These are phyloP conservation scores for Fistulinella prunicolor DNA, from an alignment of 768 basidiomycete genomes.

Conservation along the genomic window DNA sequence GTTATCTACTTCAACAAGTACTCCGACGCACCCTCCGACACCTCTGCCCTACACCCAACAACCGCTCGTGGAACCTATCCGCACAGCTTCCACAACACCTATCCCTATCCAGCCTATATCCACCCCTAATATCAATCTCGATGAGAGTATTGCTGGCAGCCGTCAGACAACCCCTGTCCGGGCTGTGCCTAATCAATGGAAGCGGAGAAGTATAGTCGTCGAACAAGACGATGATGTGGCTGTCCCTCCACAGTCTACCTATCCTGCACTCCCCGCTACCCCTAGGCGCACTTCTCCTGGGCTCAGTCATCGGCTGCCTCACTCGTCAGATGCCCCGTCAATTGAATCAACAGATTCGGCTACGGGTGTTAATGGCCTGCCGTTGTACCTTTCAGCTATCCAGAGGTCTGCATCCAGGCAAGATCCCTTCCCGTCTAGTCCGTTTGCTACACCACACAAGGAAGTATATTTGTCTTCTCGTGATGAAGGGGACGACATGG, in stretches of 20 bases:
- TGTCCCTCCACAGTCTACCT: conserved; percentile 35
- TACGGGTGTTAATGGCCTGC: conserved; percentile 43
- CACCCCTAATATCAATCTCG: conserved; percentile 26
- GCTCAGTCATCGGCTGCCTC: conserved; percentile 39
- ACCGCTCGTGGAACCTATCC: conserved; percentile 24
- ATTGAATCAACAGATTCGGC: conserved; percentile 43
- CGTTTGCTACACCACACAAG: conserved; percentile 68
- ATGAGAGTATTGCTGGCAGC: conserved; percentile 30
- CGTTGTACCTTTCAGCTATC: conserved; percentile 45
- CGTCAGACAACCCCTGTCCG: conserved; percentile 35
- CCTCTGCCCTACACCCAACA: conserved; percentile 44
- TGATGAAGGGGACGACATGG: conserved; percentile 53
- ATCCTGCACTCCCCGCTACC: conserved; percentile 41
- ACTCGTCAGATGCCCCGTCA: conserved; percentile 54
- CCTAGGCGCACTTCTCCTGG: conserved; percentile 38
- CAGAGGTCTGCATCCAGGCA: conserved; percentile 49
- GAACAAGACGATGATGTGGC: conserved; percentile 68
- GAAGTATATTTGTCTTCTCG: conserved; percentile 49
- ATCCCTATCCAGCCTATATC: conserved; percentile 28
- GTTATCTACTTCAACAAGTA: conserved; percentile 47
- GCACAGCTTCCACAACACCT: conserved; percentile 29
- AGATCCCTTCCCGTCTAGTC: conserved; percentile 64
- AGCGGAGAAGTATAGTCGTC: conserved; percentile 61
- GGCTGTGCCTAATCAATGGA: conserved; percentile 38
- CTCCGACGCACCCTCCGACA: conserved; percentile 54